These are phyloP conservation scores for Pseudogymnoascus sp. DNA, from an alignment of 2,329 filamentous ascomycete species.

Conservation along the genomic window DNA sequence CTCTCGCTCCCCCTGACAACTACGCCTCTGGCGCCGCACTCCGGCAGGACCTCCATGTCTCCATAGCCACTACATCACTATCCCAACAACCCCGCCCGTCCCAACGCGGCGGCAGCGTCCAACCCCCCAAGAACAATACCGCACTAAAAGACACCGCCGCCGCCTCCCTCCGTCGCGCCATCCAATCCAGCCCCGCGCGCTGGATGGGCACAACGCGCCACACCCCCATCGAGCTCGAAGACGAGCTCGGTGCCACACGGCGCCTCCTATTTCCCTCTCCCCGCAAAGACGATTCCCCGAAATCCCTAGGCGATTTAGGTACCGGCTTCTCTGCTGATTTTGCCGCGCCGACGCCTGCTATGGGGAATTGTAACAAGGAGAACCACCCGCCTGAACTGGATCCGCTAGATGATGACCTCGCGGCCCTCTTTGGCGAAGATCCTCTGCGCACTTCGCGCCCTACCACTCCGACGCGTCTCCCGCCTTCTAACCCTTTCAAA, in stretches of 20 bases:
- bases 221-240: conserved; percentile 48
- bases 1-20: conserved; percentile 39
- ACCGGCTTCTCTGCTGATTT: conserved; percentile 38
- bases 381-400: conserved; percentile 21
- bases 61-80: neutral
- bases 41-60: neutral
- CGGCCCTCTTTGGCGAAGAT: conserved; percentile 28
- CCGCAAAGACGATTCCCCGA: conserved; percentile 55
- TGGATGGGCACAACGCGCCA: conserved; percentile 42
- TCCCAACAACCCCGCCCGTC: neutral
- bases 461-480: conserved; percentile 23
- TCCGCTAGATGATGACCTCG: conserved; percentile 22
- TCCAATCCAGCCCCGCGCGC: conserved; percentile 32
- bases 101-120: conserved; percentile 21
- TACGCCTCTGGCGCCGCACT: conserved; percentile 9
- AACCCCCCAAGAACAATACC: conserved; percentile 23
- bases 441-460: conserved; percentile 20
- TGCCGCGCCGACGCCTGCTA: conserved; percentile 13
- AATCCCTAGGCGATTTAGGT: conserved; percentile 51
- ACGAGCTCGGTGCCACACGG: conserved; percentile 50
- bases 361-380: conserved; percentile 22
- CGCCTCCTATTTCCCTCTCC: conserved; percentile 73
- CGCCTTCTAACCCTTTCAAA: conserved; percentile 25
- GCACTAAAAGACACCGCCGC: conserved; percentile 27
- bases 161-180: conserved; percentile 25